phyloP scores from a whole-genome alignment of 1,284 basidiomycete species.

The Xanthoconium separans region DNA sequence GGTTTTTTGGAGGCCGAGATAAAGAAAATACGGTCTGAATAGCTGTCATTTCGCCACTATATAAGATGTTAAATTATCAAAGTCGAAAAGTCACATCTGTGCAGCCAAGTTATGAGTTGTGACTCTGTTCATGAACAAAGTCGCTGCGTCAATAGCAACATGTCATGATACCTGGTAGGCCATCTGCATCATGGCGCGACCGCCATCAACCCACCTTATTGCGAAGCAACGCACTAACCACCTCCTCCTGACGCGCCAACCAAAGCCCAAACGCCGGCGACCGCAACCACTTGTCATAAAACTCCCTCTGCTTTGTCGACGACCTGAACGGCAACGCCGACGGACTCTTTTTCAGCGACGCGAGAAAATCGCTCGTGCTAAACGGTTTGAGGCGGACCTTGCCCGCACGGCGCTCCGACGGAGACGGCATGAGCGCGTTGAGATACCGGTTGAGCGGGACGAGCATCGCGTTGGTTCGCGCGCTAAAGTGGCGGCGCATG shows the following conservation, averaged over 20 bases:
- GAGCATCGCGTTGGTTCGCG: slow-evolving; percentile 86
- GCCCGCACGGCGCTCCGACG: slow-evolving; percentile 40
- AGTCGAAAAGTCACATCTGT: no score
- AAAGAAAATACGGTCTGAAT: no score
- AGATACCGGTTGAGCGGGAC: slow-evolving; percentile 93
- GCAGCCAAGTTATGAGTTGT: no score
- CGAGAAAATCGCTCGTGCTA: slow-evolving; percentile 75
- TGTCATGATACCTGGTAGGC: no score
- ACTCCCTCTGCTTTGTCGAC: slow-evolving; percentile 58
- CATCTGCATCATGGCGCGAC: no score
- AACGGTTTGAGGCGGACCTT: slow-evolving; percentile 68
- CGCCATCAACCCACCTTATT: slow-evolving; percentile 3
- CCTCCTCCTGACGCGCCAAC: slow-evolving; percentile 71
- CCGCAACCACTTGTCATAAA: slow-evolving; percentile 72
- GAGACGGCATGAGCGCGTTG: slow-evolving; percentile 81
- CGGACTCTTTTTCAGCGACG: slow-evolving; percentile 79
- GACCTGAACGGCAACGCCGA: slow-evolving; percentile 77
- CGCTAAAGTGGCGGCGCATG: slow-evolving; percentile 83
- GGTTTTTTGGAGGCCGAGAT: no score
- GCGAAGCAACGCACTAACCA: slow-evolving; percentile 55
- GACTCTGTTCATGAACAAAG: no score
- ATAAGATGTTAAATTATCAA: no score
- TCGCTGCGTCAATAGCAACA: no score
- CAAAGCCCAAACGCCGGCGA: slow-evolving; percentile 75
- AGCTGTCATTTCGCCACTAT: no score